These are phyloP conservation scores for Phaeophleospora eucalypticola DNA, from an alignment of 2,329 filamentous ascomycete species.

Conservation along the genomic window DNA sequence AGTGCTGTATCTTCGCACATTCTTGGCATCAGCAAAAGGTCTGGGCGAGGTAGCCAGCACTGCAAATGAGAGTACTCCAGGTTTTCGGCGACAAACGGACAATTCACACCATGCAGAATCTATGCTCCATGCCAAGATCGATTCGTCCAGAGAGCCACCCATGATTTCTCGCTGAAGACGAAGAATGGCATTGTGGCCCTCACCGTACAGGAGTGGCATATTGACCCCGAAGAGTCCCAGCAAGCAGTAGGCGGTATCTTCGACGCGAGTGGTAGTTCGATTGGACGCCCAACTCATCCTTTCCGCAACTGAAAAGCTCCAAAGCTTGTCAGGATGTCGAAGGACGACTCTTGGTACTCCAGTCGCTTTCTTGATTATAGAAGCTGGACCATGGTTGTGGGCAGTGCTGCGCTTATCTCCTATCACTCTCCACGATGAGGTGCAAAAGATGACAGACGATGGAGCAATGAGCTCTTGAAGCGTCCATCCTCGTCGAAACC, in stretches of 20 bases:
- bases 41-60: neutral
- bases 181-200: neutral
- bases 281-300: conserved; percentile 12
- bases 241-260: conserved; percentile 45
- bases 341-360: neutral
- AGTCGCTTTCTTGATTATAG: no score
- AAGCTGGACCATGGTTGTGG: no score
- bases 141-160: conserved; percentile 1
- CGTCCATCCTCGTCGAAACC: conserved; percentile 7
- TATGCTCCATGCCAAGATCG: conserved; percentile 1
- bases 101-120: no score
- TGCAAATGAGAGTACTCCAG: neutral
- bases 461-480: conserved; percentile 8
- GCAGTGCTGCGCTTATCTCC: no score
- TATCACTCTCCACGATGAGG: conserved; percentile 8
- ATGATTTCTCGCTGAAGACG: conserved; percentile 2
- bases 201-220: conserved; percentile 27
- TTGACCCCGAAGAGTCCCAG: conserved; percentile 43
- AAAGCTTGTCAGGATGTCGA: neutral
- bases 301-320: neutral
- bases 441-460: conserved; percentile 1
- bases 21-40: neutral
- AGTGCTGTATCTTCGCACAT: neutral
- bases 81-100: no score
- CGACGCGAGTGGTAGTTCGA: conserved; percentile 18